Conservation (phyloP, 2,329 filamentous ascomycete species). For the Calonectria honghensis region DNA sequence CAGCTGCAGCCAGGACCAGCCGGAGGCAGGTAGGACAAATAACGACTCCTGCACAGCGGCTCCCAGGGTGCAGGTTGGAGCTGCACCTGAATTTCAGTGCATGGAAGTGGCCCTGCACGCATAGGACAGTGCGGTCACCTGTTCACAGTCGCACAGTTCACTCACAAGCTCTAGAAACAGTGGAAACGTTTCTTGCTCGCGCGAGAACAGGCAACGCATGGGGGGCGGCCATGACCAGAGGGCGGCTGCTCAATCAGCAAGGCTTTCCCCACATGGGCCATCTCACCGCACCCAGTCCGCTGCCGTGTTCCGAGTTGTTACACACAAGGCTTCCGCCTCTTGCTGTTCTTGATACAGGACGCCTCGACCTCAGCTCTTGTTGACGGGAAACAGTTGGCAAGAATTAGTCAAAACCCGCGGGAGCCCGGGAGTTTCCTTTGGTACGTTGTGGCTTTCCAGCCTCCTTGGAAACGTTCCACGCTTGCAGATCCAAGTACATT, state of each 20-base stretch:
- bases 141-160: slow-evolving; percentile 9
- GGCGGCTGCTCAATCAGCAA: slow-evolving; percentile 40
- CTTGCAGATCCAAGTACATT: slow-evolving; percentile 20
- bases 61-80: slow-evolving; percentile 15
- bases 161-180: background rate
- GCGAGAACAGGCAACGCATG: slow-evolving; percentile 15
- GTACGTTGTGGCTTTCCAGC: slow-evolving; percentile 24
- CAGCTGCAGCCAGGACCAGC: slow-evolving; percentile 21
- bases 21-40: slow-evolving; percentile 17
- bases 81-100: slow-evolving; percentile 28
- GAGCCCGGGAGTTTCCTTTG: background rate
- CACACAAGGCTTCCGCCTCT: slow-evolving; percentile 29
- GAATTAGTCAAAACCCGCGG: slow-evolving; percentile 17
- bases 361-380: background rate
- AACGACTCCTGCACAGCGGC: slow-evolving; percentile 16
- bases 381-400: slow-evolving; percentile 2
- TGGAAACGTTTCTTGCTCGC: slow-evolving; percentile 23
- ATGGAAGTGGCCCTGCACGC: slow-evolving; percentile 10
- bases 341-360: slow-evolving; percentile 22
- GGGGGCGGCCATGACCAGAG: slow-evolving; percentile 7
- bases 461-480: slow-evolving; percentile 23
- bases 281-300: slow-evolving; percentile 53
- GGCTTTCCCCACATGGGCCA: slow-evolving; percentile 54
- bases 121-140: slow-evolving; percentile 21
- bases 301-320: slow-evolving; percentile 56